phyloP scores from a whole-genome alignment of 2,329 filamentous ascomycete genomes.

The Penicillium sp. region DNA sequence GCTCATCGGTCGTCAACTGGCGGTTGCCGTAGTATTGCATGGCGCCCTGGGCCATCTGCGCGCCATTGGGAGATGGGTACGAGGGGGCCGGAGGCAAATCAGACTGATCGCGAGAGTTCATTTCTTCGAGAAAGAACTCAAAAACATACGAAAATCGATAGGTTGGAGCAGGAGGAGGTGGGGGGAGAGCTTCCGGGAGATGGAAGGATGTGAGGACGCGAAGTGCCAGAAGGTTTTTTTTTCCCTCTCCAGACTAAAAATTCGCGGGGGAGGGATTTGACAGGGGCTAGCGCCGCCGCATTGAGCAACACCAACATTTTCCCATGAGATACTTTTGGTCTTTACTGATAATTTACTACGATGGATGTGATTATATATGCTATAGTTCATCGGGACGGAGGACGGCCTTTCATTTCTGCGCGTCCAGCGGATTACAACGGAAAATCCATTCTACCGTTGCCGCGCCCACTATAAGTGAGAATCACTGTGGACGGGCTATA shows the following conservation, averaged over 20 bases:
- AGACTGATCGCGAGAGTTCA: conserved; percentile 48
- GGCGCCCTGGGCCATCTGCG: conserved; percentile 49
- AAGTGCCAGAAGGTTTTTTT: conserved; percentile 36
- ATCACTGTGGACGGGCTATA: no score
- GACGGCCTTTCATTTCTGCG: conserved; percentile 49
- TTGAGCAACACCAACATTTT: conserved; percentile 39
- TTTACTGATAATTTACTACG: no score
- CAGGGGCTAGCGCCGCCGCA: conserved; percentile 43
- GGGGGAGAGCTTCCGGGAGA: conserved; percentile 34
- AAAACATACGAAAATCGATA: conserved; percentile 18
- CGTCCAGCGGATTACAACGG: conserved; percentile 46
- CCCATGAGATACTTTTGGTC: conserved; percentile 10
- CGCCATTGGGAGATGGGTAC: conserved; percentile 49
- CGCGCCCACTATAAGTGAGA: neutral
- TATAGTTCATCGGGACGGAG: conserved; percentile 37
- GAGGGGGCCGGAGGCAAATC: conserved; percentile 50
- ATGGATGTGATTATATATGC: conserved; percentile 8
- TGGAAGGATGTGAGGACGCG: conserved; percentile 33
- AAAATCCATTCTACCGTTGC: no score
- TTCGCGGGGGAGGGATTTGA: conserved; percentile 39
- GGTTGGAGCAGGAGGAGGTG: conserved; percentile 22
- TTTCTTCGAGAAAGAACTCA: conserved; percentile 23
- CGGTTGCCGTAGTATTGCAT: conserved; percentile 50
- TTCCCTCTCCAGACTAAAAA: conserved; percentile 40
- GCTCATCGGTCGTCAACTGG: conserved; percentile 52